Percentiles rank a stretch among this genome's conserved stretches.
These are phyloP conservation scores for Calocybe cyanea DNA, from an alignment of 768 basidiomycete genomes.

Conservation along the genomic window DNA sequence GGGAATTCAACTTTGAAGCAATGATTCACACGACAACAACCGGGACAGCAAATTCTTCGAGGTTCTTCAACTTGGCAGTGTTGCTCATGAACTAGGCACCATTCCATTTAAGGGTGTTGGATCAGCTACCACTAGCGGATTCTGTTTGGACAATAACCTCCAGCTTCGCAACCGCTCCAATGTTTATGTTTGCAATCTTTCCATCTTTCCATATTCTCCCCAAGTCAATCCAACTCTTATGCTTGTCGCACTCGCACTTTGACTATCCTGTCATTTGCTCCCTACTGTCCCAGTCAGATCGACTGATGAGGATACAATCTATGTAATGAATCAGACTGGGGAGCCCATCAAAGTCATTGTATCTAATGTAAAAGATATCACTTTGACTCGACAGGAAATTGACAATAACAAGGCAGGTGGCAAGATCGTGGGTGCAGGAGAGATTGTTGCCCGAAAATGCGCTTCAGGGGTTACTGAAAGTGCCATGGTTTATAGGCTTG, in stretches of 20 bases:
- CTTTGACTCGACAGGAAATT: too few species aligned
- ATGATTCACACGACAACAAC: too few species aligned
- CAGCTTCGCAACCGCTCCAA: conserved; percentile 8
- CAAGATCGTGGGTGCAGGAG: too few species aligned
- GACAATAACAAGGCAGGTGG: too few species aligned
- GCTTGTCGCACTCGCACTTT: conserved; percentile 21
- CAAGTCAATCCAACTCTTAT: conserved; percentile 19
- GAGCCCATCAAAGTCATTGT: conserved; percentile 3
- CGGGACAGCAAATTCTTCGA: conserved; percentile 12
- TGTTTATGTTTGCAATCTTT: conserved; percentile 24
- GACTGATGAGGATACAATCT: not conserved
- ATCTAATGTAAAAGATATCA: too few species aligned
- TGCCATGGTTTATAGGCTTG: too few species aligned
- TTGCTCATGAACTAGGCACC: conserved; percentile 24
- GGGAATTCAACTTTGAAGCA: too few species aligned
- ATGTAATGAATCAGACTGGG: conserved; percentile 9
- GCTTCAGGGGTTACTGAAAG: too few species aligned
- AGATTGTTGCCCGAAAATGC: too few species aligned
- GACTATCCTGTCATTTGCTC: conserved; percentile 14
- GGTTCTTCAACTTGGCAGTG: conserved; percentile 19
- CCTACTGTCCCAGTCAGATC: not conserved
- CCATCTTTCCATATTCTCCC: conserved; percentile 24
- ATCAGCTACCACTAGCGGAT: not conserved
- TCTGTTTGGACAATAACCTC: conserved; percentile 15
- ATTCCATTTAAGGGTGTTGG: conserved; percentile 15